A percentile compares a stretch with the other conserved stretches of the same genome.
phyloP scores from a whole-genome alignment of 345 rosid genomes.

The Melaleuca quinquenervia region DNA sequence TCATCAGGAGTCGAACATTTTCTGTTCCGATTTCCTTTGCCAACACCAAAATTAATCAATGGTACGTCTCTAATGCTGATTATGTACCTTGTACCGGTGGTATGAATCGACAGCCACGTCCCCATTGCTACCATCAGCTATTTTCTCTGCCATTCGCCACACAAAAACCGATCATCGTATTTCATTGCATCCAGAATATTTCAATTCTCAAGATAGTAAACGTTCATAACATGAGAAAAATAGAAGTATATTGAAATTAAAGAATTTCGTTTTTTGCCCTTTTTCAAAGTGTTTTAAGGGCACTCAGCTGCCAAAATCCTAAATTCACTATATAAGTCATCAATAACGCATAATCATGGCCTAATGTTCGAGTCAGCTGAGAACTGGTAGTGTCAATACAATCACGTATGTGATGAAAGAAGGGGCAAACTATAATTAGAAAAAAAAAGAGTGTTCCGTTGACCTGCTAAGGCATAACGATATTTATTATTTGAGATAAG shows the following conservation, averaged over 20 bases:
- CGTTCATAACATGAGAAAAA: not conserved
- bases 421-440: not conserved
- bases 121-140: constrained; percentile 33
- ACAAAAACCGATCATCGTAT: not conserved
- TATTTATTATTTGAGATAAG: too few species aligned
- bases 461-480: too few species aligned
- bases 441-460: too few species aligned
- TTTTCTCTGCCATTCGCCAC: constrained; percentile 14
- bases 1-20: not conserved
- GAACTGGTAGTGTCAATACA: not conserved
- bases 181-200: not conserved
- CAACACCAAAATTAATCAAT: not conserved
- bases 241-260: not conserved
- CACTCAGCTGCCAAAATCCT: not conserved
- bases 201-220: not conserved
- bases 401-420: not conserved
- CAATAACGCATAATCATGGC: not conserved
- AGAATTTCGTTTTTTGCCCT: not conserved
- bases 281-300: not conserved
- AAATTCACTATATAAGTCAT: not conserved
- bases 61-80: not conserved
- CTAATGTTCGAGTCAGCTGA: not conserved
- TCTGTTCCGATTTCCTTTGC: not conserved
- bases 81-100: constrained; percentile 38
- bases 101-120: constrained; percentile 39